Base-by-base conservation (phyloP, 176 grass and related monocot genomes). In the Oryza punctata region DNA sequence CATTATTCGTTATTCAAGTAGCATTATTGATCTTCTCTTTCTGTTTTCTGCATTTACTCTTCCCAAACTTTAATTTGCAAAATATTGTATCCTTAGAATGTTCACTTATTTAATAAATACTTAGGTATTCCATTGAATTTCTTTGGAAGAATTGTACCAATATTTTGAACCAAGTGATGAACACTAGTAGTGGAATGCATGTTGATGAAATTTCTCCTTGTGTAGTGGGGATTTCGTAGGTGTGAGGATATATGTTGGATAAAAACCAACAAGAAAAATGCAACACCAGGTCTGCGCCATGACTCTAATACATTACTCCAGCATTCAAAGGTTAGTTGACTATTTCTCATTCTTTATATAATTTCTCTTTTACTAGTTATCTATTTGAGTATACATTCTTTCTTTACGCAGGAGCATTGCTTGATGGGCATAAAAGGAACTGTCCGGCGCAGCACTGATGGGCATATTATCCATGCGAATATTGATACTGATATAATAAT, bases 161-260 rank as follows among this genome's bases (percentile, higher is more conserved):
- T 40, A 29, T 19, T 69, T 84, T 76, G 25, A 32, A 5, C 26
- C 16, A 66, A 46, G 16, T 78, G 14, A 45, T 29, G 37, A 27
- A 65, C 37, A 50, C 10, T 32, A 5, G 27, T 47, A 47, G 29
- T 29, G 26, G 21, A 47, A 47, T 75, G 63, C 27, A 35, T 27
- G 28, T 52, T 28, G 7, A 46, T 47, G 44, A 28, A 54, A 33
- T 14, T 47, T 80, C 35, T 77, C 59, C 66, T 29, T 63, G 49
- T 92, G 15, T 70, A 97, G 94, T 97, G 94, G 94, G 94, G 92
- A 85, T 97, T 97, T 82, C 84, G 92, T 59, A 97, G 94, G 79
- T 97, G 94, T 89, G 92, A 97, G 37, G 94, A 97, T 85, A 90
- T 97, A 71, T 97, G 94, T 61, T 97, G 94, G 94, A 60, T 94